Evolutionary conservation across 2,329 filamentous ascomycete species (phyloP), one percentile per base, ranked within the genome.

Genomic region (Diaporthe nobilis): DNA sequence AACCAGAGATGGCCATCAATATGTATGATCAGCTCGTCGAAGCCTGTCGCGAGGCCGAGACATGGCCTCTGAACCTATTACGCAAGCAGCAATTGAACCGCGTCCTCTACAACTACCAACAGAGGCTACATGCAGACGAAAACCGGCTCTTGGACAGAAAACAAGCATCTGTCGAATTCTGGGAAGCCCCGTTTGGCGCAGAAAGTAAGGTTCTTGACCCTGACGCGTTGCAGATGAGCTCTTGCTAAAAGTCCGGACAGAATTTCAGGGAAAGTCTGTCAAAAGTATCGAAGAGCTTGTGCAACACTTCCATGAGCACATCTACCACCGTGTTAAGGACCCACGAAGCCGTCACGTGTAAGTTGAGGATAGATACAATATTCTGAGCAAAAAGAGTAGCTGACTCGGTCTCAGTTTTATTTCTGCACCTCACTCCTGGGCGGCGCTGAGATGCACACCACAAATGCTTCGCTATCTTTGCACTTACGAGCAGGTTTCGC

Each of bases 381-480:
- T 63, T 4, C 60, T 4, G 7, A 47, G n/a, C 15, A 47, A 2
- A 0, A 44, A 44, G 0, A 25, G 22, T 42, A 28, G 51, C 67
- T 71, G 39, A 71, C 12, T 9, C 10, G 15, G n/a, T 3, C 8
- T 17, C 20, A 71, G 68, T 12, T 71, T 71, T 12, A 60, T 61
- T 4, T 60, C 55, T 7, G 70, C 70, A 22, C 37, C 39, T 20
- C 70, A 72, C 22, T 72, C 70, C 17, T 60, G 70, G 55, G 70
- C 70, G 5, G 42, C 55, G 2, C 42, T 72, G 20, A 60, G 44
- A 25, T 72, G 70, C 20, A 72, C 70, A 1, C 55, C 70, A 20
- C 55, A 61, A 37, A 72, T 72, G 70, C 57, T 72, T 15, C 70
- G 55, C 8, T 72, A 72, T 7, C 55, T 72, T 12, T 72, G 70